Conservation (phyloP, 2,329 filamentous ascomycete genomes). For the Thelonectria discophora region DNA sequence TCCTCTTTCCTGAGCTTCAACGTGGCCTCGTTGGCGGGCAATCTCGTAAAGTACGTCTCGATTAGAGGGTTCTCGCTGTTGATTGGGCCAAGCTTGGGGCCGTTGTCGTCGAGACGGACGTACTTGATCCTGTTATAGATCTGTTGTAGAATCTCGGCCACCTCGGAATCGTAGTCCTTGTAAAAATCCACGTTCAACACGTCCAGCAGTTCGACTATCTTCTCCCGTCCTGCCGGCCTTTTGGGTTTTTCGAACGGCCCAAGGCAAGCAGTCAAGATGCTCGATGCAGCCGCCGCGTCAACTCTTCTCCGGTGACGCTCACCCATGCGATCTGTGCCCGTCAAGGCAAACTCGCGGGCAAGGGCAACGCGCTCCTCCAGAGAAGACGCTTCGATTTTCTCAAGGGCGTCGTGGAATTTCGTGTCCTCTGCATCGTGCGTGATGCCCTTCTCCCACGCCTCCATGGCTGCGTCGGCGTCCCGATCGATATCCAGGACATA, state of each 20-base stretch:
- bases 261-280: conserved; percentile 50
- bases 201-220: conserved; percentile 74
- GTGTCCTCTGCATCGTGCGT: conserved; percentile 61
- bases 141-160: conserved; percentile 85
- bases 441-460: conserved; percentile 74
- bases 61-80: conserved; percentile 81
- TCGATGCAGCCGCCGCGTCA: conserved; percentile 75
- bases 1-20: conserved; percentile 78
- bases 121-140: conserved; percentile 96
- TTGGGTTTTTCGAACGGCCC: conserved; percentile 72
- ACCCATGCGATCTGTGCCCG: conserved; percentile 77
- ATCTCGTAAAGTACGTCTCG: conserved; percentile 92
- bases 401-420: conserved; percentile 48
- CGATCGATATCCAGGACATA: conserved; percentile 84
- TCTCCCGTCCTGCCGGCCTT: conserved; percentile 59
- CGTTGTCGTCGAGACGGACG: conserved; percentile 88
- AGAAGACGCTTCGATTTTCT: conserved; percentile 57
- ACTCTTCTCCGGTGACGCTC: conserved; percentile 79
- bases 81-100: conserved; percentile 85
- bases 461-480: conserved; percentile 72
- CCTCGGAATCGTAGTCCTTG: conserved; percentile 87
- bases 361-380: conserved; percentile 67
- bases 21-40: conserved; percentile 82
- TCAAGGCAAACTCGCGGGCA: conserved; percentile 73
- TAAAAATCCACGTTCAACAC: conserved; percentile 90